phyloP scores from a whole-genome alignment of 2,329 filamentous ascomycete genomes.

The Seiridium unicorne region DNA sequence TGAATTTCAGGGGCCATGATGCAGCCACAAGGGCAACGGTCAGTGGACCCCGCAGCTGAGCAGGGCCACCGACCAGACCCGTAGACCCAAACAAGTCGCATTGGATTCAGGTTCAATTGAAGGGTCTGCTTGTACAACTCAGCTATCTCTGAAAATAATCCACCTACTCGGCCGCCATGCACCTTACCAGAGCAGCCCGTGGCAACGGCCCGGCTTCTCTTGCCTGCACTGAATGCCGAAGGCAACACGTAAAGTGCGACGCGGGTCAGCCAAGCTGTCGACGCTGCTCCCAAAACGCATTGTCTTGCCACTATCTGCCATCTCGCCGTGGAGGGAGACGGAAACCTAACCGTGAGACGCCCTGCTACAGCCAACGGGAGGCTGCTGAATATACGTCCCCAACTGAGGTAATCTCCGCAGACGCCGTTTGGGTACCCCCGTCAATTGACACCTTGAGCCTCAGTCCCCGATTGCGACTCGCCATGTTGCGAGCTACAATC shows the following conservation, averaged over 20 bases:
- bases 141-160: not conserved
- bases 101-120: too few relatives aligned
- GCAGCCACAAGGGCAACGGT: too few relatives aligned
- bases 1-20: too few relatives aligned
- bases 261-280: not conserved
- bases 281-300: not conserved
- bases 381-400: too few relatives aligned
- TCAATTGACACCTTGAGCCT: too few relatives aligned
- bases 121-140: too few relatives aligned
- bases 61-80: too few relatives aligned
- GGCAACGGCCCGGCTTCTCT: not conserved
- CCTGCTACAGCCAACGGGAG: not conserved
- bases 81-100: too few relatives aligned
- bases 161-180: not conserved
- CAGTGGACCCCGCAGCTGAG: too few relatives aligned
- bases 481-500: too few relatives aligned
- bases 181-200: not conserved
- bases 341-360: not conserved
- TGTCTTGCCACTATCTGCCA: not conserved
- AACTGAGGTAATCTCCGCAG: not conserved
- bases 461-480: too few relatives aligned
- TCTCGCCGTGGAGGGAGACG: not conserved
- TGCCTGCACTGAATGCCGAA: constrained; percentile 1
- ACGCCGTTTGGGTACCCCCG: too few relatives aligned
- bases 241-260: constrained; percentile 3